Evolutionary conservation across 1,284 basidiomycete genomes (phyloP).

Genomic region (Fomitopsis pinicola): DNA sequence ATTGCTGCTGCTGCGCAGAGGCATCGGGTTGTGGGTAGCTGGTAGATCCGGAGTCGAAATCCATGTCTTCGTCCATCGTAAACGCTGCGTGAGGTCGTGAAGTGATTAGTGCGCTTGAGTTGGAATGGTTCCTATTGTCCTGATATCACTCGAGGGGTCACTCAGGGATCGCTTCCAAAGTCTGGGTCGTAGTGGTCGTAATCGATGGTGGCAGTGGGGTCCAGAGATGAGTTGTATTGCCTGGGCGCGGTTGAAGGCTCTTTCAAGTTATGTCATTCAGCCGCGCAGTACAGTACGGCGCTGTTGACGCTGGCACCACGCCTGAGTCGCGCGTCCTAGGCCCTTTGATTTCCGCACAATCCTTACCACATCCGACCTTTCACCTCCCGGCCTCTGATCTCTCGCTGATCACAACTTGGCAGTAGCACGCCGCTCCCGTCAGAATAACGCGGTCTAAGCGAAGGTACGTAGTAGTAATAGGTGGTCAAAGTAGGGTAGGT

Average conservation of each 20-base stretch:
- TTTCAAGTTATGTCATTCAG: constrained; percentile 19
- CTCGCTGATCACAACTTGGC: background rate
- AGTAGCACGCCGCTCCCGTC: constrained; percentile 5
- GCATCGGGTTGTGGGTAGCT: constrained; percentile 33
- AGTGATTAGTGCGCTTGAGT: constrained; percentile 6
- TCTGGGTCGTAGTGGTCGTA: background rate
- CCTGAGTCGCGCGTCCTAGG: constrained; percentile 29
- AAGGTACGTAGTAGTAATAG: constrained; percentile 8
- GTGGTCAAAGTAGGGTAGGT: background rate
- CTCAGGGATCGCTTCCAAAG: background rate
- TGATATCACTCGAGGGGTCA: background rate
- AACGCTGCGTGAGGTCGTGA: constrained; percentile 11
- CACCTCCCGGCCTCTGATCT: background rate
- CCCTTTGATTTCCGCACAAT: constrained; percentile 18
- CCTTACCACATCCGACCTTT: constrained; percentile 1
- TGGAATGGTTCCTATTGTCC: constrained; percentile 7
- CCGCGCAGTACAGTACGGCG: constrained; percentile 8
- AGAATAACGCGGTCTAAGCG: constrained; percentile 4
- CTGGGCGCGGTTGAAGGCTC: constrained; percentile 17
- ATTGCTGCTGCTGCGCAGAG: constrained; percentile 32
- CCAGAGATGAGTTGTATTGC: constrained; percentile 13
- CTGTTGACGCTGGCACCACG: constrained; percentile 24
- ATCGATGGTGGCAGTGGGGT: constrained; percentile 18
- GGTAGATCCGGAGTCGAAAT: constrained; percentile 43
- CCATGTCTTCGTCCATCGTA: constrained; percentile 78